A percentile compares a stretch with the other conserved stretches of the same genome.
Conservation (phyloP, 1,284 basidiomycete genomes). For the Leccinum subrobustum region DNA sequence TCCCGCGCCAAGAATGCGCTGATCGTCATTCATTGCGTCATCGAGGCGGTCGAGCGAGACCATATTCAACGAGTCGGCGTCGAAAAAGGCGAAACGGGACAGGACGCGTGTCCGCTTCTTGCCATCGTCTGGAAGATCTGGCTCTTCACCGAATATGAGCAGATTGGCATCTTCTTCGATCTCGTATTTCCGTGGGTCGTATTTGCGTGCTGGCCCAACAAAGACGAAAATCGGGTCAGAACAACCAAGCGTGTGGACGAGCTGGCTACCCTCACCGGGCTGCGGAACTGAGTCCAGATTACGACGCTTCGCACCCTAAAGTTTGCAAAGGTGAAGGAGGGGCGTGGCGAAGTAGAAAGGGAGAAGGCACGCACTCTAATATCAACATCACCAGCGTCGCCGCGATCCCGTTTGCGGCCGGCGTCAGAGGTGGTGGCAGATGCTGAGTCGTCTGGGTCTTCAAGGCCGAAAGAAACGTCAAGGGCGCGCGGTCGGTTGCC, state of each 20-base stretch:
- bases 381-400: slow-evolving; percentile 11
- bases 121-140: slow-evolving; percentile 20
- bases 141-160: slow-evolving; percentile 37
- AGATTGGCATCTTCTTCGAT: slow-evolving; percentile 28
- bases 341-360: background rate
- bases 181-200: slow-evolving; percentile 30
- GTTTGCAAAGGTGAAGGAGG: background rate
- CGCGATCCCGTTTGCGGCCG: slow-evolving; percentile 29
- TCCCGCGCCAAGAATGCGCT: slow-evolving; percentile 38
- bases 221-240: slow-evolving; percentile 1
- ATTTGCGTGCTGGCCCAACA: slow-evolving; percentile 21
- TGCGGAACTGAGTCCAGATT: slow-evolving; percentile 25
- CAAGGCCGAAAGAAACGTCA: slow-evolving; percentile 32
- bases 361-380: slow-evolving; percentile 16
- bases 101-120: slow-evolving; percentile 39
- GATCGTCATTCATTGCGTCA: slow-evolving; percentile 8
- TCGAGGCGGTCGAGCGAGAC: slow-evolving; percentile 17
- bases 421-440: slow-evolving; percentile 25
- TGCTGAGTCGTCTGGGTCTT: slow-evolving; percentile 25
- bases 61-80: slow-evolving; percentile 27
- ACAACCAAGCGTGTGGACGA: background rate
- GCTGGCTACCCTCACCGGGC: slow-evolving; percentile 16
- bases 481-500: slow-evolving; percentile 34
- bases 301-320: slow-evolving; percentile 28
- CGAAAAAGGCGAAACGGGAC: slow-evolving; percentile 42